Evolutionary conservation across 371 early-diverging fungal species (phyloP).

Genomic region (Nematocida ironsii): DNA sequence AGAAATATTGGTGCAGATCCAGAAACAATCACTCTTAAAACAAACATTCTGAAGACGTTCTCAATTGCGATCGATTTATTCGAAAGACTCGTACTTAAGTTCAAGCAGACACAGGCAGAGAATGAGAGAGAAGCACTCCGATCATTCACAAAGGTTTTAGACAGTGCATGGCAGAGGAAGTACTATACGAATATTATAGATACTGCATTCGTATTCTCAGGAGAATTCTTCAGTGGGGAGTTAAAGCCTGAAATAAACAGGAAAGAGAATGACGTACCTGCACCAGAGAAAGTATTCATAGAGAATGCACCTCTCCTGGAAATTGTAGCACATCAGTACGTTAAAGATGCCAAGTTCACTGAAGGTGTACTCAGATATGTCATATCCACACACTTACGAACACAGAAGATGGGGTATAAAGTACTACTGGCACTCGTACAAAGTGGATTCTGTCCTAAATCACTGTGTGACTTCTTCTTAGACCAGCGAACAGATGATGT

Average conservation of each 20-base stretch:
- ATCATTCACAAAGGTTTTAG: not conserved
- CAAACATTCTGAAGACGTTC: slow-evolving; percentile 16
- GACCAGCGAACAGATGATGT: slow-evolving; percentile 22
- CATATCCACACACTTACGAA: slow-evolving; percentile 36
- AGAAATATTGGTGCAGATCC: not conserved
- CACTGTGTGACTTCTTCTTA: slow-evolving; percentile 49
- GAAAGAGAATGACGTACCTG: slow-evolving; percentile 50
- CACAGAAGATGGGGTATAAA: slow-evolving; percentile 57
- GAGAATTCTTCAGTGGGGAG: not conserved
- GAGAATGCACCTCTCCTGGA: slow-evolving; percentile 50
- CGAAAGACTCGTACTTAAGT: slow-evolving; percentile 9
- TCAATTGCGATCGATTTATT: slow-evolving; percentile 12
- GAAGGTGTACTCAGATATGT: slow-evolving; percentile 34
- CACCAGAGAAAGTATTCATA: slow-evolving; percentile 31
- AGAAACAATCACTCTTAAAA: not conserved
- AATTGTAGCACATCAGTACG: slow-evolving; percentile 4
- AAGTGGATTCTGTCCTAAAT: slow-evolving; percentile 3
- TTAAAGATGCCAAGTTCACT: not conserved
- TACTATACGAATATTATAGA: slow-evolving; percentile 26
- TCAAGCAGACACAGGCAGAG: slow-evolving; percentile 23
- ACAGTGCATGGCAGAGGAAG: slow-evolving; percentile 21
- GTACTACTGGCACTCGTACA: slow-evolving; percentile 27
- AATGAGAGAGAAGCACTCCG: slow-evolving; percentile 39
- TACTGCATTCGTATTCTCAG: not conserved
- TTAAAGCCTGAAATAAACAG: slow-evolving; percentile 27